These are phyloP conservation scores for Fragaria nilgerrensis DNA, from an alignment of 306 rosid genomes.

Conservation along the genomic window DNA sequence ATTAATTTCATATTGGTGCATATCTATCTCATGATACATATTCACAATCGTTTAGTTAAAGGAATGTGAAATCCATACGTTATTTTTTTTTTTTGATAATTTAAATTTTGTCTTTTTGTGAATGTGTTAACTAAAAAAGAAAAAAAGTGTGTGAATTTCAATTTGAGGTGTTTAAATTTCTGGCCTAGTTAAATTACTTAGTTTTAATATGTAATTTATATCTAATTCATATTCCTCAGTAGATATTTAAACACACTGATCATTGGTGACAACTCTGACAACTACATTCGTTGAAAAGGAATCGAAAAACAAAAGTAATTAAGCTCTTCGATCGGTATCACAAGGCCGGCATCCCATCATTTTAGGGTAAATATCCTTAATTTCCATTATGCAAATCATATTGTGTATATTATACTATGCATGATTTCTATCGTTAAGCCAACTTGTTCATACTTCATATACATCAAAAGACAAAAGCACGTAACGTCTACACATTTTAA, in stretches of 20 bases:
- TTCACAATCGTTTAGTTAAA: too few species aligned
- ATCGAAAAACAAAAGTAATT: too few species aligned
- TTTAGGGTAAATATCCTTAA: background rate
- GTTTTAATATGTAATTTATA: too few species aligned
- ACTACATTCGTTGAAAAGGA: background rate
- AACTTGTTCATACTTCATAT: background rate
- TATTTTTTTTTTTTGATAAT: too few species aligned
- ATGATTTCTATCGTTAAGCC: background rate
- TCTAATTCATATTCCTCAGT: background rate
- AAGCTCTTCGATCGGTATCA: background rate
- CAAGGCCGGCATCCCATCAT: background rate
- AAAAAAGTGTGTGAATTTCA: too few species aligned
- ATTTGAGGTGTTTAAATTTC: too few species aligned
- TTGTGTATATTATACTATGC: background rate
- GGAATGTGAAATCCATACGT: too few species aligned
- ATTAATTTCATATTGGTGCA: too few species aligned
- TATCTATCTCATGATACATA: too few species aligned
- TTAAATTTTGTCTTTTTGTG: too few species aligned
- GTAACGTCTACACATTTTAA: background rate
- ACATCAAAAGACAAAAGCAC: background rate
- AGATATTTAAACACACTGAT: background rate
- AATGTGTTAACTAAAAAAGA: too few species aligned
- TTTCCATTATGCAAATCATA: background rate
- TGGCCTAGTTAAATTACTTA: too few species aligned
- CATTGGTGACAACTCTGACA: background rate